Base-by-base conservation (phyloP, 148 eudicot genomes). In the Rhododendron ovatum region DNA sequence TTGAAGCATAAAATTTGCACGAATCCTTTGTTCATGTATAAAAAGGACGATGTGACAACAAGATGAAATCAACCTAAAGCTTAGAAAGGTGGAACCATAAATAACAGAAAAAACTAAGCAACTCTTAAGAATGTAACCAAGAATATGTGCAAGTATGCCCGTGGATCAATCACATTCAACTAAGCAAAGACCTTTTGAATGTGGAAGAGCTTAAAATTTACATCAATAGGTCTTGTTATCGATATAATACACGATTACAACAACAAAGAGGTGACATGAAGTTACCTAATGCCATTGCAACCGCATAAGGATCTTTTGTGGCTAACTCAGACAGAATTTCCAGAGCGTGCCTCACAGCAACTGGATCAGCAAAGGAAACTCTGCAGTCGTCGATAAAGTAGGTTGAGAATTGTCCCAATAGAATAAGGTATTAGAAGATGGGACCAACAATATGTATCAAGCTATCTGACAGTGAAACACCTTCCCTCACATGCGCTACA, bases 311-410 rank as follows among this genome's bases (percentile, higher is more conserved):
- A 84, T 97, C 99, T 88, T 87, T 94, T 61, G 95, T 84, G 65
- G 98, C 98, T 77, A 97, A 91, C 87, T 97, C 98, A 41, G 98
- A 91, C 80, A 97, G 91, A 85, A 95, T 91, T 89, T 95, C 99
- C 87, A 97, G 89, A 57, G 99, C 92, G 85, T 97, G 99, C 88
- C 98, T 94, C 89, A 97, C 99, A 78, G 99, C 95, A 85, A 97
- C 95, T 78, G 99, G 98, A 91, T 97, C 99, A 81, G 99, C 91
- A 92, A 97, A 97, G 35, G 92, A 91, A 89, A 94, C 89, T 87
- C 99, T 97, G 91, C 89, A 92, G 78, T 59, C 73, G 81, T 3
- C 55, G 17, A 53, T 11, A 47, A 67, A 84, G 20, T 37, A 65
- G 48, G 47, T 12, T 43, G 17, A 37, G 33, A 80, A 82, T 69